Conservation (phyloP, 495 filamentous ascomycete species). For the Filosporella fistucella region DNA sequence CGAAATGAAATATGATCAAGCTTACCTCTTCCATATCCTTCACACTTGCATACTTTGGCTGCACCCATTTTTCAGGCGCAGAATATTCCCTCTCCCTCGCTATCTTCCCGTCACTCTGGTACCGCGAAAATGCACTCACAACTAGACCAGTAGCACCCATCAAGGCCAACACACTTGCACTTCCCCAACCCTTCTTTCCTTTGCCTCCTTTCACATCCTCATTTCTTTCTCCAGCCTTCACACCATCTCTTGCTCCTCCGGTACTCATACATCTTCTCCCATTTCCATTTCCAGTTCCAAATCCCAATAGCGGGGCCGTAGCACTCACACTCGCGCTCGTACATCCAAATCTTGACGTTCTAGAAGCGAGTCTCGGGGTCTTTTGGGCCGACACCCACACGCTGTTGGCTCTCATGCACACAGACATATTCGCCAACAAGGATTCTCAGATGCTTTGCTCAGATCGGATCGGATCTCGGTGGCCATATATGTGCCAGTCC, state of each 20-base stretch:
- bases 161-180: slow-evolving; percentile 27
- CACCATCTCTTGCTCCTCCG: too few relatives aligned
- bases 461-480: neutral
- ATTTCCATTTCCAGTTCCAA: too few relatives aligned
- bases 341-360: neutral
- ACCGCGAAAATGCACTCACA: slow-evolving; percentile 15
- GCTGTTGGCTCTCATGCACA: too few relatives aligned
- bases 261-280: too few relatives aligned
- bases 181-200: slow-evolving; percentile 15
- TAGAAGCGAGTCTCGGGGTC: slow-evolving; percentile 13
- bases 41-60: slow-evolving; percentile 42
- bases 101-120: neutral
- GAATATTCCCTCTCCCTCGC: slow-evolving; percentile 19
- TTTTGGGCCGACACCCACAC: too few relatives aligned
- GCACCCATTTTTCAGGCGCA: slow-evolving; percentile 29
- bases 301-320: too few relatives aligned
- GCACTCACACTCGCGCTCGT: too few relatives aligned
- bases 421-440: too few relatives aligned
- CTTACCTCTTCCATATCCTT: slow-evolving; percentile 46
- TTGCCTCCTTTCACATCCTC: too few relatives aligned
- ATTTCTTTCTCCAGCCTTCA: too few relatives aligned
- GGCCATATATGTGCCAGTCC: neutral
- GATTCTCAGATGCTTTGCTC: too few relatives aligned
- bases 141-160: slow-evolving; percentile 37
- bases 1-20: too few relatives aligned